These are phyloP conservation scores for Eucalyptus coolabah DNA, from an alignment of 345 rosid species.

Conservation along the genomic window DNA sequence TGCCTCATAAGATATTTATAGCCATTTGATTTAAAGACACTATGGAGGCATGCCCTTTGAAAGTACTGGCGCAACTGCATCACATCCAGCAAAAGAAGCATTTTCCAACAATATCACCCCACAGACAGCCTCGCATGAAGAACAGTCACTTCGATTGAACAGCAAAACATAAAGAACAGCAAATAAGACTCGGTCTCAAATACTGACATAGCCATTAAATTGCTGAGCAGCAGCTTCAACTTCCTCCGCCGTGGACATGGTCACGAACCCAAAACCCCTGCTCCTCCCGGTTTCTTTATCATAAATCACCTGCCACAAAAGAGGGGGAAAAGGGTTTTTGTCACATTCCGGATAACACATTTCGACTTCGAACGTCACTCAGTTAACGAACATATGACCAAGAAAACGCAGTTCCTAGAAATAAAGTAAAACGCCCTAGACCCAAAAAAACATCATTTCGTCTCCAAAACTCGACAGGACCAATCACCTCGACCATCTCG, in stretches of 20 bases:
- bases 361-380: neutral
- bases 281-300: constrained; percentile 92
- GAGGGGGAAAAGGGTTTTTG: neutral
- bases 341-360: neutral
- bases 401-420: neutral
- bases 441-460: neutral
- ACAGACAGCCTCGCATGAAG: neutral
- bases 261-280: constrained; percentile 96
- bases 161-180: neutral
- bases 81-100: neutral
- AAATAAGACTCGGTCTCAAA: neutral
- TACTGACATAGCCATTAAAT: constrained; percentile 87
- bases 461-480: neutral
- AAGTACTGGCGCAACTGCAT: neutral
- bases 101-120: neutral
- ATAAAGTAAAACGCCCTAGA: neutral
- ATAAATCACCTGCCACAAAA: constrained; percentile 64
- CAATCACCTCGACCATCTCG: constrained; percentile 88
- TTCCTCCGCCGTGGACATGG: constrained; percentile 70
- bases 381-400: neutral
- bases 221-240: constrained; percentile 71
- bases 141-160: neutral
- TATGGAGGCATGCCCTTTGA: neutral
- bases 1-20: neutral
- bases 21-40: neutral